Evolutionary conservation across 2,329 filamentous ascomycete genomes (phyloP), one percentile per base, ranked within the genome.

Genomic region (Mycosphaerella sp.): DNA sequence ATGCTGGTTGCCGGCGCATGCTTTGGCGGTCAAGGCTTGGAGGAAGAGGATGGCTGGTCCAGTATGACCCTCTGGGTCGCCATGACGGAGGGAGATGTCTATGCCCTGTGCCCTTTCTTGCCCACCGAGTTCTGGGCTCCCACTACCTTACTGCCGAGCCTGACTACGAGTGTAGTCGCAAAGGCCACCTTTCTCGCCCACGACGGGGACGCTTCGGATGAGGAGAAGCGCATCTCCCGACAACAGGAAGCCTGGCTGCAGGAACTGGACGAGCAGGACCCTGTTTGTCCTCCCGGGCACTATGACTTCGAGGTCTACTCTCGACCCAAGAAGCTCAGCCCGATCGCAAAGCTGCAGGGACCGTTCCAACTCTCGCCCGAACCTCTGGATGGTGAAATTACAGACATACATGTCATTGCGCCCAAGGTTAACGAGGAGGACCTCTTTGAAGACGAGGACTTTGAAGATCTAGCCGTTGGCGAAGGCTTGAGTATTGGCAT

Each of bases 1-100:
- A 95, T 98, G 85, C 87, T 96, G 64, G 89, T 95, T 17, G 89
- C 89, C 3, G 85, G 90, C 1, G 89, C 90, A 44, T 87, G 84
- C 66, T 98, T 98, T 71, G 91, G 89, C 12, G 89, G 89, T 21
- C 73, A 67, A 44, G 79, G 78, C 8, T 72, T 69, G 49, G 74
- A 78, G 48, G 78, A 77, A 34, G 79, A 83, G 57, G 75, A 81
- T 62, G 79, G 79, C 1, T 98, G 93, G 93, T 87, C 89, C 6
- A 82, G 90, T 8, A 96, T 96, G 87, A 97, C 93, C 0, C 76
- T 98, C 9, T 98, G 91, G 88, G 75, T 97, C 45, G 89, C 90
- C n/a, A 98, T 96, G 86, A 82, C 82, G 34, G 86, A 89, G 53
- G 93, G 93, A 3, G 90, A 96, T 64, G 79, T 97, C 5, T 98